Conservation (phyloP, 208 protist genomes). For the Novymonas esmeraldas region DNA sequence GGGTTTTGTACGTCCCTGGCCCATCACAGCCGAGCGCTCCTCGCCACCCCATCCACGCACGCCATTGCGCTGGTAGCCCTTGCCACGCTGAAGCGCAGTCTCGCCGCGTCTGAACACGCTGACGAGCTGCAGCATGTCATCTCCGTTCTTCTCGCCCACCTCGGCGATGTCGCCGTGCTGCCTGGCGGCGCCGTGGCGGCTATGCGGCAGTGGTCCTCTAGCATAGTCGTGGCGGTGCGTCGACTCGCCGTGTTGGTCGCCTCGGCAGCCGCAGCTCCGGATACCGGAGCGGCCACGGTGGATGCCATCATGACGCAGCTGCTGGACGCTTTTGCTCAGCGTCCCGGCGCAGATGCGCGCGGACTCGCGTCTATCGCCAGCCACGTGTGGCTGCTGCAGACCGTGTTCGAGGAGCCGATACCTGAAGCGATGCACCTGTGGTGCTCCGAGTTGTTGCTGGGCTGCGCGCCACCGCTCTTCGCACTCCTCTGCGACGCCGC, state of each 20-base stretch:
- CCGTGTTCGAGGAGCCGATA: constrained; percentile 23
- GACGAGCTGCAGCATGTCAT: constrained; percentile 24
- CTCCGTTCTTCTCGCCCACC: constrained; percentile 9
- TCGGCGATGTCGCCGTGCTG: constrained; percentile 5
- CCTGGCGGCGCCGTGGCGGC: not conserved
- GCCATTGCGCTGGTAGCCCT: constrained; percentile 38
- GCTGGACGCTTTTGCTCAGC: constrained; percentile 9
- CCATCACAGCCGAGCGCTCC: constrained; percentile 21
- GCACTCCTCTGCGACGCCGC: constrained; percentile 13
- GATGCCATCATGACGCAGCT: constrained; percentile 11
- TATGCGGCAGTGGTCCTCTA: constrained; percentile 19
- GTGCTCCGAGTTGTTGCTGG: constrained; percentile 20
- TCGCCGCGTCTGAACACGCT: constrained; percentile 2
- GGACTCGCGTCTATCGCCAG: constrained; percentile 7
- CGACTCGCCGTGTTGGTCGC: constrained; percentile 15
- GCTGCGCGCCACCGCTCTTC: constrained; percentile 17
- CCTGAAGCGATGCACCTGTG: constrained; percentile 10
- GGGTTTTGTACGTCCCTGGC: constrained; percentile 37
- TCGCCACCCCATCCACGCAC: not conserved
- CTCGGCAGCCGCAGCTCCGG: not conserved
- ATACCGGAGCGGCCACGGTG: not conserved
- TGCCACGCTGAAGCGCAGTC: constrained; percentile 50
- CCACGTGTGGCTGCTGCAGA: constrained; percentile 20
- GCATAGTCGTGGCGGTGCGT: constrained; percentile 7
- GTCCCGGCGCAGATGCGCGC: not conserved